Evolutionary conservation across 441 rosid genomes (phyloP).

Genomic region (Theobroma grandiflorum): DNA sequence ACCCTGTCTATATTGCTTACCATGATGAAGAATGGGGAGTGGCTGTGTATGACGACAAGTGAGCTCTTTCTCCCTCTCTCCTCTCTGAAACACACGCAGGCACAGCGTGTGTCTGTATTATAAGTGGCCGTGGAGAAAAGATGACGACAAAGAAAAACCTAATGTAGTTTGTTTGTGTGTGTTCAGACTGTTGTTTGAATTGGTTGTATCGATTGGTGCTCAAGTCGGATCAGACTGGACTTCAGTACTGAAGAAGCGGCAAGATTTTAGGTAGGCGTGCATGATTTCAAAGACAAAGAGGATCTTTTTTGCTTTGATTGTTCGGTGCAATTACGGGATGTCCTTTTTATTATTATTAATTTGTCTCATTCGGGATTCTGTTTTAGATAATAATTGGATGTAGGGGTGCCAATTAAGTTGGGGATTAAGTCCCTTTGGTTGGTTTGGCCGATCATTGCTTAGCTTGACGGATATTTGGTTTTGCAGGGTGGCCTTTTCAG

Average conservation of each 20-base stretch:
- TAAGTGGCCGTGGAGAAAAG: too few species aligned
- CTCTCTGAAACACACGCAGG: too few species aligned
- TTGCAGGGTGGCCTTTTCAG: constrained; percentile 68
- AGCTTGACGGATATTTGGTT: too few species aligned
- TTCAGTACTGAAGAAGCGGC: constrained; percentile 67
- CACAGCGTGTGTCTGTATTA: too few species aligned
- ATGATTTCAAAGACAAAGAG: neutral
- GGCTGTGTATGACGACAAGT: constrained; percentile 73
- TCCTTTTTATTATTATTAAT: too few species aligned
- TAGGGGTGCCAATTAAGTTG: too few species aligned
- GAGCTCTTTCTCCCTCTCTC: neutral
- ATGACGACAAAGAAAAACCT: too few species aligned
- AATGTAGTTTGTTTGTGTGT: neutral
- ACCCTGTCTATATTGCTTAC: constrained; percentile 71
- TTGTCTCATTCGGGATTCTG: too few species aligned
- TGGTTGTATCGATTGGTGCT: constrained; percentile 69
- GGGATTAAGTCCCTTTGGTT: too few species aligned
- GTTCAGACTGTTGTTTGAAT: constrained; percentile 67
- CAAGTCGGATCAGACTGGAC: constrained; percentile 89
- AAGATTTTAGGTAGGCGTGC: constrained; percentile 49
- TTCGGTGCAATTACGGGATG: too few species aligned
- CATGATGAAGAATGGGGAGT: constrained; percentile 88
- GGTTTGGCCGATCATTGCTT: too few species aligned
- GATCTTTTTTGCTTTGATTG: neutral
- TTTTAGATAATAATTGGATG: too few species aligned